Conservation (phyloP, 1,139 yeast genomes). For the Pichia sp. region DNA sequence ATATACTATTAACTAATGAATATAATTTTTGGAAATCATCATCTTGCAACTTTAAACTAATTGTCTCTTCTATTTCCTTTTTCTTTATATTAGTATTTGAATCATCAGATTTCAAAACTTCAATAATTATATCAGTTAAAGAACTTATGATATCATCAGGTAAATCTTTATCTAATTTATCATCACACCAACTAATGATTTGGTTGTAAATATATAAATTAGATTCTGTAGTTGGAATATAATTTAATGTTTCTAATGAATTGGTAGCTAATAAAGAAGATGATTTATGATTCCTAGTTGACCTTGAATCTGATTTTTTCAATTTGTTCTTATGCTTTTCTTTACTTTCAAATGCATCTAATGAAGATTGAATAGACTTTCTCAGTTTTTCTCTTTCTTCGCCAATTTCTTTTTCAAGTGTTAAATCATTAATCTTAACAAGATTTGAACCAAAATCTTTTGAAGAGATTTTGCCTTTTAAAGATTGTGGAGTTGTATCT, state of each 20-base stretch:
- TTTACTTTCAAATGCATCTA: conserved; percentile 1
- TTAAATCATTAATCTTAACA: too few relatives aligned
- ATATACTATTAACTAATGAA: conserved; percentile 46
- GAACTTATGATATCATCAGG: conserved; percentile 50
- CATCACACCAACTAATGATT: conserved; percentile 45
- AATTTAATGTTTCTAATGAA: conserved; percentile 36
- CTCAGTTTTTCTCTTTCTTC: conserved; percentile 17
- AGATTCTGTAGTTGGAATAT: conserved; percentile 45
- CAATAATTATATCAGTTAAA: conserved; percentile 62
- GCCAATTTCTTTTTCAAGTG: conserved; percentile 5
- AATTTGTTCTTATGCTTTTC: conserved; percentile 6
- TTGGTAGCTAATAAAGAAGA: conserved; percentile 29
- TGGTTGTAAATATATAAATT: conserved; percentile 40
- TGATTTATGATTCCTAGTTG: conserved; percentile 5
- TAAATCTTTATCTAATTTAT: conserved; percentile 45
- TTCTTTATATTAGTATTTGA: conserved; percentile 35
- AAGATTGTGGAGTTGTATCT: conserved; percentile 59
- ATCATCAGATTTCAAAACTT: conserved; percentile 47
- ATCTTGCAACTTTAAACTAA: conserved; percentile 42
- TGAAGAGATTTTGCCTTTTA: conserved; percentile 57
- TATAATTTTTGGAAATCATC: conserved; percentile 48
- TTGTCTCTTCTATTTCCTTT: conserved; percentile 38
- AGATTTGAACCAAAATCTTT: conserved; percentile 60
- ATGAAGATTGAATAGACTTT: conserved; percentile 6
- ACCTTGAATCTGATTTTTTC: conserved; percentile 1